Base-by-base conservation (phyloP, 768 basidiomycete species). In the Phlebiopsis flavidoalba region DNA sequence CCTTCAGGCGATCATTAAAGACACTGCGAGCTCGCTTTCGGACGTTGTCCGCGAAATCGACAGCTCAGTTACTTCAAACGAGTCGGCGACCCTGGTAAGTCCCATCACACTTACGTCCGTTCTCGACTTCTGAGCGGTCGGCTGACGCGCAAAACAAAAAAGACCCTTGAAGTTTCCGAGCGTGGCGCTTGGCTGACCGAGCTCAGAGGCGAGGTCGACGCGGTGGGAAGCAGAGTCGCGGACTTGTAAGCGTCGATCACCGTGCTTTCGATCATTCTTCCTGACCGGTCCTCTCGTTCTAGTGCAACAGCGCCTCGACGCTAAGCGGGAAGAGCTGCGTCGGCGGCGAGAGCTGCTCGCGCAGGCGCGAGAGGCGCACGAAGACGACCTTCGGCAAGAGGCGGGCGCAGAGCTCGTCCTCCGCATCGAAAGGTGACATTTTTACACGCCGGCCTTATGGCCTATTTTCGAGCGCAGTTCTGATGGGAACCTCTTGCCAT, bases 141-240 rank as follows among this genome's bases (percentile, higher is more conserved):
- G 2, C 26, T 54, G 14, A 19, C 36, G n/a, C 21, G 3, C n/a
- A 19, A 55, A 22, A n/a, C n/a, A 11, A 45, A n/a, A 40, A 72
- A 91, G 91, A 80, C 76, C 64, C 85, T 89, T 46, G 86, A 92
- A 71, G 75, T 85, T 53, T 84, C 83, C 47, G 85, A 92, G 71
- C 82, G 85, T 40, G 77, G 87, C 66, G 78, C 79, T 60, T 79
- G 76, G 63, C 72, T 91, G 26, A 74, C 86, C n/a, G 72, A 75
- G 61, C 74, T 75, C 48, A 74, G 80, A 5, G 45, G 17, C 6
- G 66, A 70, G 47, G 58, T 33, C 15, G 51, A 52, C 1, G 45
- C 43, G 8, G 63, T 71, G 8, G n/a, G 50, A 56, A 4, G 22
- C 26, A 8, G 59, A 67, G 14, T 66, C 68, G 5, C 53, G 62